Evolutionary conservation across 371 early-diverging fungal species (phyloP).

Genomic region (Apophysomyces sp.): DNA sequence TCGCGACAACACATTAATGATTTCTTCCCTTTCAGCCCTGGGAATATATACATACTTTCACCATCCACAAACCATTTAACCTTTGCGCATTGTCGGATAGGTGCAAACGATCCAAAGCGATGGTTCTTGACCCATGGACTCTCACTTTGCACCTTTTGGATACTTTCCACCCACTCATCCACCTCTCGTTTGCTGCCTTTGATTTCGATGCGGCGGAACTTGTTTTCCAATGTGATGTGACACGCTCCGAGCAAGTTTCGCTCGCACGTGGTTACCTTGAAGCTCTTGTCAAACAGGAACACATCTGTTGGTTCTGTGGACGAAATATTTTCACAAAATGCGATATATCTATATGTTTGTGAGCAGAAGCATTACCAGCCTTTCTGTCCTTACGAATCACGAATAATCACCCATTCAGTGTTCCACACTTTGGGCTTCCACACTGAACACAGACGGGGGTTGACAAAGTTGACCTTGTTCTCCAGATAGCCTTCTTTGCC

Average conservation of each 20-base stretch:
- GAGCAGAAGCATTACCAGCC: background rate
- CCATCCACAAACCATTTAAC: slow-evolving; percentile 86
- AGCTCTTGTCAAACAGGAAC: slow-evolving; percentile 67
- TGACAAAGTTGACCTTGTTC: slow-evolving; percentile 48
- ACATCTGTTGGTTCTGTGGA: slow-evolving; percentile 66
- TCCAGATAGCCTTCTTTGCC: slow-evolving; percentile 81
- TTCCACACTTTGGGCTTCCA: slow-evolving; percentile 49
- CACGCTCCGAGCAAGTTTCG: slow-evolving; percentile 24
- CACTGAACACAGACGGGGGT: slow-evolving; percentile 35
- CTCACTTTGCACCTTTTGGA: slow-evolving; percentile 55
- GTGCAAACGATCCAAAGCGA: slow-evolving; percentile 82
- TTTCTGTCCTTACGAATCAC: slow-evolving; percentile 62
- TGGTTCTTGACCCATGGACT: slow-evolving; percentile 73
- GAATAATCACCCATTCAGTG: slow-evolving; percentile 72
- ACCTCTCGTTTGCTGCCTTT: slow-evolving; percentile 63
- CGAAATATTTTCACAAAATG: slow-evolving; percentile 54
- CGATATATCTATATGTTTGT: slow-evolving; percentile 43
- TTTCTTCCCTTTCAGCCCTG: background rate
- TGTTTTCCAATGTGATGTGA: slow-evolving; percentile 52
- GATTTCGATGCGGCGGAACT: slow-evolving; percentile 64
- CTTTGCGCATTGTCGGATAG: slow-evolving; percentile 64
- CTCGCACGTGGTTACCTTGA: slow-evolving; percentile 39
- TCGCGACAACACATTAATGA: background rate
- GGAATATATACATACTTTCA: slow-evolving; percentile 38
- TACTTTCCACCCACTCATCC: slow-evolving; percentile 64